A percentile compares a stretch with the other conserved stretches of the same genome.
phyloP scores from a whole-genome alignment of 495 filamentous ascomycete genomes.

The Penicillium samsonianum region DNA sequence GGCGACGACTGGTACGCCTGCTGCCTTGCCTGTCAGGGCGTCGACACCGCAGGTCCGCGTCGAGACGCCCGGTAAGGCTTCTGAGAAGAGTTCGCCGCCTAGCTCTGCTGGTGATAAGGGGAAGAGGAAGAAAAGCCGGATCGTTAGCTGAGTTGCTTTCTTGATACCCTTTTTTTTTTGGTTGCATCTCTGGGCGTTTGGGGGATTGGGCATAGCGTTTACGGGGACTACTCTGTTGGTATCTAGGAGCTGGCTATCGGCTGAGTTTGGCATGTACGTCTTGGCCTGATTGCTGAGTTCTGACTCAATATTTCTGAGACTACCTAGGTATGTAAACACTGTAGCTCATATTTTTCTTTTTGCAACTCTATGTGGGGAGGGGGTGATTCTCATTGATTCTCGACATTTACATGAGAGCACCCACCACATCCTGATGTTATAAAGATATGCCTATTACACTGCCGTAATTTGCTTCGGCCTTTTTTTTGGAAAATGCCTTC shows the following conservation, averaged over 20 bases:
- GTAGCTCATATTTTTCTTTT: too few species aligned
- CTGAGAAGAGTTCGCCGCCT: slow-evolving; percentile 35
- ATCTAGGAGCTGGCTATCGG: neutral
- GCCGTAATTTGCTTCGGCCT: too few species aligned
- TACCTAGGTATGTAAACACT: neutral
- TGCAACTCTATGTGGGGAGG: too few species aligned
- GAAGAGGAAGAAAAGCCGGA: slow-evolving; percentile 39
- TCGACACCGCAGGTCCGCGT: slow-evolving; percentile 43
- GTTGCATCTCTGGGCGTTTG: slow-evolving; percentile 4
- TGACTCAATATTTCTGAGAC: neutral
- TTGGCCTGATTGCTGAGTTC: neutral
- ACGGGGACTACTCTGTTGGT: neutral
- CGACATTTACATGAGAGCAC: too few species aligned
- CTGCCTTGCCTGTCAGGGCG: slow-evolving; percentile 21
- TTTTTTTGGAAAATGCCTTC: too few species aligned
- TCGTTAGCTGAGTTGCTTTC: slow-evolving; percentile 30
- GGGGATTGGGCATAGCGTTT: neutral
- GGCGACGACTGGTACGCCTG: slow-evolving; percentile 13
- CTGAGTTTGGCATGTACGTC: neutral
- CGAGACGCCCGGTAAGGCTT: slow-evolving; percentile 41
- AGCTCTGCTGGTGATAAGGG: slow-evolving; percentile 36
- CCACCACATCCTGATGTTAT: too few species aligned
- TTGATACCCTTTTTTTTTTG: slow-evolving; percentile 35
- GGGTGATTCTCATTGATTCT: too few species aligned
- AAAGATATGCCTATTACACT: too few species aligned